Base-by-base conservation (phyloP, 768 basidiomycete species). In the Mycena filopes region DNA sequence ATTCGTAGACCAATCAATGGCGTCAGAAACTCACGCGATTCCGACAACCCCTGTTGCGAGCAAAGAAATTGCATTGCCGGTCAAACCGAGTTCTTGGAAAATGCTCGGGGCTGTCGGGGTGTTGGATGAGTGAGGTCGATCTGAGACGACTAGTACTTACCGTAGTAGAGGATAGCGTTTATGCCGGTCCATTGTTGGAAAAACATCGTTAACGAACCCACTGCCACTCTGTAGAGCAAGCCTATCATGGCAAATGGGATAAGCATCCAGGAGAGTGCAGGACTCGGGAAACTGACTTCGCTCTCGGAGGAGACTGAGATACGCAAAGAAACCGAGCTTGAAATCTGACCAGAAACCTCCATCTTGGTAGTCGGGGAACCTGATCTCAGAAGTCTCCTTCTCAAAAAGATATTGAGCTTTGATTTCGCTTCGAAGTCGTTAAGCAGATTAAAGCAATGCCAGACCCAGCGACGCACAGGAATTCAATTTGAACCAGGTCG, bases 121-220 rank as follows among this genome's bases (percentile, higher is more conserved):
- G n/a, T n/a, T n/a, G n/a, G n/a, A n/a, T n/a, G n/a, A n/a, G n/a
- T n/a, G n/a, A n/a, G n/a, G n/a, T n/a, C n/a, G n/a, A n/a, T n/a
- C n/a, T n/a, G n/a, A n/a, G n/a, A n/a, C n/a, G n/a, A n/a, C n/a
- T n/a, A n/a, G n/a, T n/a, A n/a, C n/a, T n/a, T n/a, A n/a, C n/a
- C n/a, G 69, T 92, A 93, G 79, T 92, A 93, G 54, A 93, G 77
- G 68, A 92, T 89, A 8, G 87, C 89, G 68, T 92, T 91, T 70
- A 91, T 83, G 20, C 60, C 62, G 74, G 90, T 92, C 90, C 91
- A 93, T 76, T 93, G 91, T 73, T 93, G 92, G 82, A 91, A 93
- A 79, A 89, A 90, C 91, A 89, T 94, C 43, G 80, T 87, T 41
- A 68, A 15, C 7, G 87, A 84, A 26, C 88, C 89, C 48, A 91